These are phyloP conservation scores for Aspergillus phoenicis DNA, from an alignment of 2,329 filamentous ascomycete species.

Conservation along the genomic window DNA sequence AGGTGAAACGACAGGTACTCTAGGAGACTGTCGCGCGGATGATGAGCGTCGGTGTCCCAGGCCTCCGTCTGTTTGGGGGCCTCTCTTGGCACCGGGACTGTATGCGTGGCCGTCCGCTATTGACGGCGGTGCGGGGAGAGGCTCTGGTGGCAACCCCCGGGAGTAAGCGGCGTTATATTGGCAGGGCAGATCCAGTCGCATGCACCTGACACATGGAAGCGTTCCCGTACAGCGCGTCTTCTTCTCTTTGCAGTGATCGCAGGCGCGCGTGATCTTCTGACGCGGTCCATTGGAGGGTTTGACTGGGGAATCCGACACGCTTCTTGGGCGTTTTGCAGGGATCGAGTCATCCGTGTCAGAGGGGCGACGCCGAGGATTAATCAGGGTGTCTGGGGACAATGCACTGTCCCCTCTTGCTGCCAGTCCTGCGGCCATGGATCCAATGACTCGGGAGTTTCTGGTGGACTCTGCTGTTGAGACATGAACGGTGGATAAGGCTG, in stretches of 20 bases:
- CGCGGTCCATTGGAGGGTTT: conserved; percentile 28
- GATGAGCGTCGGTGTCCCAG: conserved; percentile 11
- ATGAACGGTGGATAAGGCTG: background rate
- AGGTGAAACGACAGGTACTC: background rate
- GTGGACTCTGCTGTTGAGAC: background rate
- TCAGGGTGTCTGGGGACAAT: background rate
- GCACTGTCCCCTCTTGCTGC: background rate
- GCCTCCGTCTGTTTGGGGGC: background rate
- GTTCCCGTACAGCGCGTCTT: conserved; percentile 44
- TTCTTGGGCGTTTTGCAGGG: conserved; percentile 32
- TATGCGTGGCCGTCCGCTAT: conserved; percentile 15
- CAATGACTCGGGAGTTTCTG: background rate
- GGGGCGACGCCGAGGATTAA: background rate
- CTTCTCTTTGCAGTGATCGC: conserved; percentile 43
- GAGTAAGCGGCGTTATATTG: conserved; percentile 43
- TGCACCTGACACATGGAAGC: conserved; percentile 39
- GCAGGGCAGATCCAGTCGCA: conserved; percentile 35
- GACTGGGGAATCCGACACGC: conserved; percentile 26
- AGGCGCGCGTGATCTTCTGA: conserved; percentile 43
- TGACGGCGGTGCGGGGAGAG: conserved; percentile 27
- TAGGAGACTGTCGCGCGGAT: conserved; percentile 8
- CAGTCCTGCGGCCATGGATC: background rate
- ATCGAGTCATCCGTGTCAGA: background rate
- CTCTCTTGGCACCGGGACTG: conserved; percentile 7
- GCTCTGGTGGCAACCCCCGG: conserved; percentile 39